Conservation (phyloP, 768 basidiomycete species). For the Cyclocybe aegerita region DNA sequence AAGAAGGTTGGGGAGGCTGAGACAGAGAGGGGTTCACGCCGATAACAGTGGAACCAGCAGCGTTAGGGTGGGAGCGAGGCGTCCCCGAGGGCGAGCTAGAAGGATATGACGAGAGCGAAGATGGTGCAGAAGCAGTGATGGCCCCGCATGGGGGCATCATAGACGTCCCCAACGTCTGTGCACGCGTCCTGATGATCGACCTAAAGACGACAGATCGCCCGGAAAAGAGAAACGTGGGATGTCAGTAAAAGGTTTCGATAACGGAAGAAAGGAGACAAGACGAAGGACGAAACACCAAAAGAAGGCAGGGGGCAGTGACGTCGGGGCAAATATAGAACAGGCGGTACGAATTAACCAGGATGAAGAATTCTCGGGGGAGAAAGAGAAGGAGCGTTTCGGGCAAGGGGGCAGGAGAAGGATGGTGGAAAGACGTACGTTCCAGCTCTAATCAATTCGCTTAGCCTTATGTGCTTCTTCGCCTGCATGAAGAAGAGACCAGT, state of each 20-base stretch:
- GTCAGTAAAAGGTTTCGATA: not conserved
- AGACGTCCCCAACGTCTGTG: constrained; percentile 19
- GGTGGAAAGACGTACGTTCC: constrained; percentile 43
- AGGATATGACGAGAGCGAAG: too few species aligned
- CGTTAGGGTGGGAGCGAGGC: too few species aligned
- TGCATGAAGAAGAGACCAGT: constrained; percentile 59
- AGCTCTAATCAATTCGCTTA: constrained; percentile 51
- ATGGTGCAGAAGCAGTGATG: too few species aligned
- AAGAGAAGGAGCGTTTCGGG: not conserved
- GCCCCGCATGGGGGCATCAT: too few species aligned
- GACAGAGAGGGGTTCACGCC: too few species aligned
- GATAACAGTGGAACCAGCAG: too few species aligned
- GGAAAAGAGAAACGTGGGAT: not conserved
- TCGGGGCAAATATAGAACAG: too few species aligned
- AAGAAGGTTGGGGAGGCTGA: too few species aligned
- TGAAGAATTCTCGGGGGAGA: too few species aligned
- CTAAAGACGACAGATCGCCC: not conserved
- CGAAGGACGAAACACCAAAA: not conserved
- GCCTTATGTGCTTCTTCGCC: constrained; percentile 48
- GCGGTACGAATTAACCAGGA: too few species aligned
- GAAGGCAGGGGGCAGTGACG: not conserved
- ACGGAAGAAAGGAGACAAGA: not conserved
- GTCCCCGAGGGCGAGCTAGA: too few species aligned
- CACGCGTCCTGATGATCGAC: constrained; percentile 19
- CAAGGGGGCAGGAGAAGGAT: constrained; percentile 7